phyloP scores from a whole-genome alignment of 371 early-diverging fungal species.

The Mucor circinelloides region DNA sequence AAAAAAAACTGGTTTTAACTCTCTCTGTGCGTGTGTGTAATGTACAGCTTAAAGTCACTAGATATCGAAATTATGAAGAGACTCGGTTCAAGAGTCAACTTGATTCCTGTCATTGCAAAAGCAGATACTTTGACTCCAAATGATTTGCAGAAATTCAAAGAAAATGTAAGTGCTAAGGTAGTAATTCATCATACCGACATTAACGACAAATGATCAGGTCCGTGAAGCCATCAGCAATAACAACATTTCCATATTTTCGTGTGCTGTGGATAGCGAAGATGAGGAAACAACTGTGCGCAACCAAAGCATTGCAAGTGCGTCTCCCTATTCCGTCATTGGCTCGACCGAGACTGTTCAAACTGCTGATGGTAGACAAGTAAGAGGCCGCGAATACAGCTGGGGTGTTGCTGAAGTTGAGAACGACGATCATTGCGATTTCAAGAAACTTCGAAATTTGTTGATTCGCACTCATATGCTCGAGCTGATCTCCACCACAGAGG shows the following conservation, averaged over 20 bases:
- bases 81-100: conserved; percentile 80
- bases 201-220: not conserved
- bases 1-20: conserved; percentile 2
- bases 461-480: conserved; percentile 95
- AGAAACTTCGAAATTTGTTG: conserved; percentile 88
- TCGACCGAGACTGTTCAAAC: conserved; percentile 80
- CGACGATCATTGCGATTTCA: conserved; percentile 89
- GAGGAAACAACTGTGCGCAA: conserved; percentile 77
- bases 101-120: conserved; percentile 84
- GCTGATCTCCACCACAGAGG: conserved; percentile 86
- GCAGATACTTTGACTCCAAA: conserved; percentile 75
- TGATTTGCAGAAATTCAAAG: conserved; percentile 81
- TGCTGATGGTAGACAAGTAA: conserved; percentile 72
- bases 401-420: conserved; percentile 94
- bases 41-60: conserved; percentile 76
- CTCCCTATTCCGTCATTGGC: conserved; percentile 96
- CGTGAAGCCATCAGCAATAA: conserved; percentile 59
- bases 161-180: conserved; percentile 35
- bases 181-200: too few relatives aligned
- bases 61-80: conserved; percentile 93
- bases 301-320: conserved; percentile 80
- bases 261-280: conserved; percentile 86
- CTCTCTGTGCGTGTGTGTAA: not conserved
- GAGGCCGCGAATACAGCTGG: conserved; percentile 93
- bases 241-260: conserved; percentile 76